Percentiles rank a stretch among this genome's conserved stretches.
Evolutionary conservation across 768 basidiomycete genomes (phyloP).

Genomic region (Pholiota molesta): DNA sequence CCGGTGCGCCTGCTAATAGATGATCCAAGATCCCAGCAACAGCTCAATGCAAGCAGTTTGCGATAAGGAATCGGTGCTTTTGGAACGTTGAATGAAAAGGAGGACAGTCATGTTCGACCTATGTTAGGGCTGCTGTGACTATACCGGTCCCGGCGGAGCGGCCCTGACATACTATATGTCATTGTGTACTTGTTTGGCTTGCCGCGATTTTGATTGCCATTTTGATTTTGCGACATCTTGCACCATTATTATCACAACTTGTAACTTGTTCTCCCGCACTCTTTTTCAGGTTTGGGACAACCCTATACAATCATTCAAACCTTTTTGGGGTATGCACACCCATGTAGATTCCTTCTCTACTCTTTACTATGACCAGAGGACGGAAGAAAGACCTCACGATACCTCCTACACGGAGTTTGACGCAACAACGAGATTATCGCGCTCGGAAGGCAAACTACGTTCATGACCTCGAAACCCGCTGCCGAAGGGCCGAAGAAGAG

Average conservation of each 20-base stretch:
- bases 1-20: not conserved
- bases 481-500: conserved; percentile 56
- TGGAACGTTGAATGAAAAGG: not conserved
- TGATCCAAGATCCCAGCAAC: not conserved
- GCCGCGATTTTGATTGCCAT: conserved; percentile 27
- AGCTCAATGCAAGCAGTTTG: not conserved
- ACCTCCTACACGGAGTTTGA: conserved; percentile 58
- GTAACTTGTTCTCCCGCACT: conserved; percentile 19
- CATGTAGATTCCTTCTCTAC: conserved; percentile 17
- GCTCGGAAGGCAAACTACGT: conserved; percentile 62
- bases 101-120: not conserved
- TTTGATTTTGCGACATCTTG: conserved; percentile 39
- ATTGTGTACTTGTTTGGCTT: not conserved
- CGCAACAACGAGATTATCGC: conserved; percentile 68
- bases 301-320: conserved; percentile 14
- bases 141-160: not conserved
- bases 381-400: conserved; percentile 68
- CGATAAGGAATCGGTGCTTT: not conserved
- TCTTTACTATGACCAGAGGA: conserved; percentile 56
- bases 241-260: conserved; percentile 37
- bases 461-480: conserved; percentile 57
- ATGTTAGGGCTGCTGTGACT: not conserved
- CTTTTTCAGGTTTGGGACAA: conserved; percentile 11
- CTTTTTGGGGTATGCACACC: conserved; percentile 15
- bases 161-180: not conserved